Base-by-base conservation (phyloP, 2,329 filamentous ascomycete species). In the Cercospora zeina region DNA sequence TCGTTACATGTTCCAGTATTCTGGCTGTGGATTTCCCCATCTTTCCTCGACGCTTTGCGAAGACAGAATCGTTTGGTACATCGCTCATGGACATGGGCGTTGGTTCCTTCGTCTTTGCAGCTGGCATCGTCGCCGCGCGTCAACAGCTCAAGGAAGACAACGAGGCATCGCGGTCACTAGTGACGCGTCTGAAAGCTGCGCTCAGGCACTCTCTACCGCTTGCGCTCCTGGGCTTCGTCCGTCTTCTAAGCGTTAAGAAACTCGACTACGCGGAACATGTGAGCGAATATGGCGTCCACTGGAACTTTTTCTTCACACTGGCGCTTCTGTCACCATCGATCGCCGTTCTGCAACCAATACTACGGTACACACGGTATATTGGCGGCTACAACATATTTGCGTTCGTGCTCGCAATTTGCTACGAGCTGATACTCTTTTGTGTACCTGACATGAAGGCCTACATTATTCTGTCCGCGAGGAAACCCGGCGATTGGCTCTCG, bases 261-360 rank as follows among this genome's bases (percentile, higher is more conserved):
- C 80, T 97, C 31, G 92, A 97, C 74, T 99, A 99, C 74, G 93
- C 93, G 2, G 95, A 99, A 75, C 95, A 99, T 79, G 91, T 97
- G 62, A 92, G 91, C 13, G 95, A 99, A 74, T 99, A 99, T 73
- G 95, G 95, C 47, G 91, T 99, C 9, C 95, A 99, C 76, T 99
- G 95, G 95, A 99, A 99, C 76, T 99, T 99, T 77, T 99, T 99
- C 82, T 97, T 97, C 78, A 99, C 95, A 0, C 82, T 99, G 9
- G 93, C 87, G 5, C 84, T 97, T 53, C 79, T 99, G 24, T 91
- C 93, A 0, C 93, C 93, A 0, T 96, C 96, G 71, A 87, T 96
- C 57, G 92, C 93, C 30, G 75, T 95, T 0, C 90, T 93, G 64
- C 90, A 96, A 73, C 84, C 89, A 0, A 79, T 87, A 0, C 84